Evolutionary conservation across 2,329 filamentous ascomycete genomes (phyloP).

Genomic region (Colletotrichum higginsianum): DNA sequence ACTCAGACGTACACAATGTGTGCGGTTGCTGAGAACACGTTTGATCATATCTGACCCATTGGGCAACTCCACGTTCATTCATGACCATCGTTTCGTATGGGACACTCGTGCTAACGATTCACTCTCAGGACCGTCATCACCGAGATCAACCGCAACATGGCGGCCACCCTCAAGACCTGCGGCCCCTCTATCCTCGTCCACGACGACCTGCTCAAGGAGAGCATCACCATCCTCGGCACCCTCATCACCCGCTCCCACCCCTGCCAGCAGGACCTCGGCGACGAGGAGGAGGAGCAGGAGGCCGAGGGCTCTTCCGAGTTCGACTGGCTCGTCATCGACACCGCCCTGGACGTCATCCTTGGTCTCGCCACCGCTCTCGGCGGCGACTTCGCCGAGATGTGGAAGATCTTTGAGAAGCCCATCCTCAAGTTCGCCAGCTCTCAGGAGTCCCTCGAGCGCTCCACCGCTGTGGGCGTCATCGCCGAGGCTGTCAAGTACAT

Average conservation of each 20-base stretch:
- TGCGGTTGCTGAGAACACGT: conserved; percentile 30
- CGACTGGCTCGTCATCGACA: conserved; percentile 97
- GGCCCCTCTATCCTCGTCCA: conserved; percentile 88
- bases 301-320: conserved; percentile 90
- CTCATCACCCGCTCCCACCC: conserved; percentile 93
- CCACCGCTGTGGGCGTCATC: conserved; percentile 90
- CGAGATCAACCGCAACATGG: conserved; percentile 94
- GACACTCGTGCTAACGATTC: conserved; percentile 58
- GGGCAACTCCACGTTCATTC: neutral
- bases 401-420: conserved; percentile 96
- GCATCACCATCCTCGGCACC: conserved; percentile 80
- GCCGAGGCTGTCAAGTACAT: conserved; percentile 92
- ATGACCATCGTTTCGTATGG: conserved; percentile 34
- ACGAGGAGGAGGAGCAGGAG: conserved; percentile 83
- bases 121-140: conserved; percentile 82
- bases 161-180: conserved; percentile 90
- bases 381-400: conserved; percentile 84
- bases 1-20: conserved; percentile 30
- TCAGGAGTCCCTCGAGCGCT: conserved; percentile 88
- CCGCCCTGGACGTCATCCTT: conserved; percentile 90
- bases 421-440: conserved; percentile 90
- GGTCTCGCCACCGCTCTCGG: conserved; percentile 88
- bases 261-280: conserved; percentile 91
- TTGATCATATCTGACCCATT: conserved; percentile 27
- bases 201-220: conserved; percentile 80